Base-by-base conservation (phyloP, 2,329 filamentous ascomycete species). In the Apiospora saccharicola region DNA sequence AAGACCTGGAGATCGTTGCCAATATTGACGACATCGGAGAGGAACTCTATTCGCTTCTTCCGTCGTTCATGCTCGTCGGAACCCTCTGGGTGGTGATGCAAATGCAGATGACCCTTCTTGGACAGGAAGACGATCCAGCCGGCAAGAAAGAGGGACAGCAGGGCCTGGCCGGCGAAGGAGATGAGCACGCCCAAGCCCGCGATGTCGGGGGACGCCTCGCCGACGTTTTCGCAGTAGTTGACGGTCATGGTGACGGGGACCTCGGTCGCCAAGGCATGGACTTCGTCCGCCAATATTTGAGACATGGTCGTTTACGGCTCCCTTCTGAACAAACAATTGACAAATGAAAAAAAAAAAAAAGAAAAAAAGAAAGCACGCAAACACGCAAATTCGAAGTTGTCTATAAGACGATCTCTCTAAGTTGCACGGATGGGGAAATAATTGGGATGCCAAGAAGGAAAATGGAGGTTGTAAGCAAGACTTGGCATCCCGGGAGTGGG, bases 1-100 rank as follows among this genome's bases (percentile, higher is more conserved):
- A 74, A 43, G 69, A 74, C 69, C 46, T 75, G 74, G 22, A 73
- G 70, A 43, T 75, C 74, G 67, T 74, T 74, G 5, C 74, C 74
- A 13, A 74, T 70, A 68, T 72, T 71, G 22, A 75, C 57, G n/a
- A 74, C 71, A 16, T 71, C 53, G 13, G 73, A 72, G 13, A 74
- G 68, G 24, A 74, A 69, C 53, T 75, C 70, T 30, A 75, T 53
- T 22, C 74, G 34, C 67, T 73, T 71, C 49, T 26, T 71, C 64
- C 67, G 51, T 4, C 69, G 51, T 41, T 69, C 16, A 26, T 69
- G 70, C 49, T 72, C 68, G 46, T 43, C 70, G 22, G 70, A 70
- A 6, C 73, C 72, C 26, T 73, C 47, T n/a, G 30, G 30, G 47
- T 70, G 67, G 26, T 72, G 70, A 19, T 73, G 64, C 24, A 74